Conservation (phyloP, 176 grass and related monocot genomes). For the Paspalum notatum region DNA sequence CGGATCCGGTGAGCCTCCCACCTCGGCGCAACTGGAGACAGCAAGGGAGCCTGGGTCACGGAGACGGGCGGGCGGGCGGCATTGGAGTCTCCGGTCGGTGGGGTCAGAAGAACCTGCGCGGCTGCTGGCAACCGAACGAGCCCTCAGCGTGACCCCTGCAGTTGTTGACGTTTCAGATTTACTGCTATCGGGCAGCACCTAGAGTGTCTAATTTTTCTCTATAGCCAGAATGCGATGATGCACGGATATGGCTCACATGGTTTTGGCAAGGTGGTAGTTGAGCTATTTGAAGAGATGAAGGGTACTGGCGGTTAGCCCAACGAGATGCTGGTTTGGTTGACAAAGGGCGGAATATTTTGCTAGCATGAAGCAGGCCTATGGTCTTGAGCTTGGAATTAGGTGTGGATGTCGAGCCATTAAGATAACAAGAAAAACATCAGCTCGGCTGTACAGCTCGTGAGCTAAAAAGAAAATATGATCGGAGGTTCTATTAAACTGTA, state of each 20-base stretch:
- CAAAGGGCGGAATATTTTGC: constrained; percentile 52
- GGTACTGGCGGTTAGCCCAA: constrained; percentile 34
- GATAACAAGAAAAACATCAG: too few relatives aligned
- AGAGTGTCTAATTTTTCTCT: constrained; percentile 2
- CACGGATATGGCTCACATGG: constrained; percentile 62
- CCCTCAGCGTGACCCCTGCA: constrained; percentile 50
- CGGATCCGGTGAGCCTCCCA: too few relatives aligned
- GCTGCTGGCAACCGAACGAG: too few relatives aligned
- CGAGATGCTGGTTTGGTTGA: constrained; percentile 52
- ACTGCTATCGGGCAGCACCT: constrained; percentile 43
- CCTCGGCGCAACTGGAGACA: too few relatives aligned
- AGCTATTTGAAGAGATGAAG: constrained; percentile 68
- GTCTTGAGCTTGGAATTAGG: constrained; percentile 43
- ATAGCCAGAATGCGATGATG: constrained; percentile 57
- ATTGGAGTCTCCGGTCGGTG: too few relatives aligned
- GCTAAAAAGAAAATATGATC: background rate
- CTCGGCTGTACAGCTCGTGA: background rate
- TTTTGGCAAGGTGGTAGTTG: constrained; percentile 45
- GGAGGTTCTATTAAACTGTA: background rate
- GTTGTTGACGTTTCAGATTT: constrained; percentile 51
- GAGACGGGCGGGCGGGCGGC: too few relatives aligned
- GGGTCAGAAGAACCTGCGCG: too few relatives aligned
- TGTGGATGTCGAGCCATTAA: too few relatives aligned
- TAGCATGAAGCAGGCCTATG: constrained; percentile 55
- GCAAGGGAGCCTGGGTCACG: too few relatives aligned